A percentile compares a stretch with the other conserved stretches of the same genome.
These are phyloP conservation scores for Pancytospora epiphaga DNA, from an alignment of 371 early-diverging fungal genomes.

Conservation along the genomic window DNA sequence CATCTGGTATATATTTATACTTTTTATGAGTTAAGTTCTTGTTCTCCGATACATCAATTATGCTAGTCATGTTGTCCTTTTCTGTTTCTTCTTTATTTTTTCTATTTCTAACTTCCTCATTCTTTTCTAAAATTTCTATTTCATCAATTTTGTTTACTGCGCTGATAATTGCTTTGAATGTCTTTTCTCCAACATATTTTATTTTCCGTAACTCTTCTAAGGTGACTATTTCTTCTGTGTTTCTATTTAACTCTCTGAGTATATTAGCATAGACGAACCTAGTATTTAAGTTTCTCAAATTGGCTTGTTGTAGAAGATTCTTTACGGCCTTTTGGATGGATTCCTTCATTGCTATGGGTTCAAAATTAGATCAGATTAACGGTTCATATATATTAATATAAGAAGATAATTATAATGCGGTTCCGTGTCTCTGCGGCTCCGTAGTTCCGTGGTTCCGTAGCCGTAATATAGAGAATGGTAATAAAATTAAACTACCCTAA, in stretches of 20 bases:
- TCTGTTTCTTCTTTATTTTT: background rate
- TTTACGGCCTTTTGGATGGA: background rate
- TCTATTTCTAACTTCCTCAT: background rate
- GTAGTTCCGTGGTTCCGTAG: no score
- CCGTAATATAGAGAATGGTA: no score
- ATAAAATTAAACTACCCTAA: no score
- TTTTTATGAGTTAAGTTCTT: background rate
- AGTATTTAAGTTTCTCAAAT: background rate
- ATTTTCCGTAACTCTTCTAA: background rate
- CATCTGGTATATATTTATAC: no score
- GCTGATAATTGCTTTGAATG: background rate
- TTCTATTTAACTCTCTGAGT: background rate
- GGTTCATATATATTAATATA: no score
- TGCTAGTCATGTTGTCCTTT: background rate
- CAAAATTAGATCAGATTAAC: no score
- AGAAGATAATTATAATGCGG: no score
- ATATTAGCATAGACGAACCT: background rate
- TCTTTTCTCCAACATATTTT: slow-evolving; percentile 10
- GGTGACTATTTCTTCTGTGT: background rate
- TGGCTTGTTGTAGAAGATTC: background rate
- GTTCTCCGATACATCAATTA: background rate
- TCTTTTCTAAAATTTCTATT: background rate
- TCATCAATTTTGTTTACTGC: background rate
- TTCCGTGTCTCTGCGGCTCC: no score
- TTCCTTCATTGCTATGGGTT: background rate